phyloP scores from a whole-genome alignment of 2,329 filamentous ascomycete species.

The Ceratocystis harringtonii region DNA sequence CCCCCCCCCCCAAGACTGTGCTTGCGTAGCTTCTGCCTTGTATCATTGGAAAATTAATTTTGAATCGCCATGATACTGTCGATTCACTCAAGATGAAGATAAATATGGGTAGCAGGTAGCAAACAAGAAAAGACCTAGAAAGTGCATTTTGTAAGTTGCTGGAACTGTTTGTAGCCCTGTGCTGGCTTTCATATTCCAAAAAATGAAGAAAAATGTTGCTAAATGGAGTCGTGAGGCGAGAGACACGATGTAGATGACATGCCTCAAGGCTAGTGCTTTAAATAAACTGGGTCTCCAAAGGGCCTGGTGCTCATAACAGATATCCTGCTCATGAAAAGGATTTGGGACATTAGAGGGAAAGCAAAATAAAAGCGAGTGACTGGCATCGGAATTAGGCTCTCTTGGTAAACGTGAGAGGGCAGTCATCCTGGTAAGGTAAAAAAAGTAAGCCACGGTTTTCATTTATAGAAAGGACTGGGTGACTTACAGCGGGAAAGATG shows the following conservation, averaged over 20 bases:
- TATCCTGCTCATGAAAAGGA: not conserved
- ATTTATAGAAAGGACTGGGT: constrained; percentile 1
- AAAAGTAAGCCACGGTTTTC: constrained; percentile 20
- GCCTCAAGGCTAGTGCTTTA: too few relatives aligned
- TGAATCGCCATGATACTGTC: not conserved
- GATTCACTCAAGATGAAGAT: not conserved
- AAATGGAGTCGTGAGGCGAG: too few relatives aligned
- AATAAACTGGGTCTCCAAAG: too few relatives aligned
- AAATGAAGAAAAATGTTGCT: too few relatives aligned
- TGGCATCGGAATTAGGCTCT: constrained; percentile 7
- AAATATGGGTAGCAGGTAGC: not conserved
- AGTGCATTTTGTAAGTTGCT: too few relatives aligned
- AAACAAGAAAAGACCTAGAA: too few relatives aligned
- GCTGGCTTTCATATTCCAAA: too few relatives aligned
- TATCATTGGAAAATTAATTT: not conserved
- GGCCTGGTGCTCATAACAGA: too few relatives aligned
- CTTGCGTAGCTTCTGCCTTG: not conserved
- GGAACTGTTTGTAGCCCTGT: not conserved
- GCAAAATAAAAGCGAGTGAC: not conserved
- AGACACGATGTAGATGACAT: too few relatives aligned
- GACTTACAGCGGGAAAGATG: constrained; percentile 82
- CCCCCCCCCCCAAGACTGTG: not conserved
- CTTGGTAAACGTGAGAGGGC: constrained; percentile 56
- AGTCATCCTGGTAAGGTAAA: constrained; percentile 50
- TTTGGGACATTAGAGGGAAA: not conserved